phyloP scores from a whole-genome alignment of 2,329 filamentous ascomycete species.

The Alternaria ethzedia region DNA sequence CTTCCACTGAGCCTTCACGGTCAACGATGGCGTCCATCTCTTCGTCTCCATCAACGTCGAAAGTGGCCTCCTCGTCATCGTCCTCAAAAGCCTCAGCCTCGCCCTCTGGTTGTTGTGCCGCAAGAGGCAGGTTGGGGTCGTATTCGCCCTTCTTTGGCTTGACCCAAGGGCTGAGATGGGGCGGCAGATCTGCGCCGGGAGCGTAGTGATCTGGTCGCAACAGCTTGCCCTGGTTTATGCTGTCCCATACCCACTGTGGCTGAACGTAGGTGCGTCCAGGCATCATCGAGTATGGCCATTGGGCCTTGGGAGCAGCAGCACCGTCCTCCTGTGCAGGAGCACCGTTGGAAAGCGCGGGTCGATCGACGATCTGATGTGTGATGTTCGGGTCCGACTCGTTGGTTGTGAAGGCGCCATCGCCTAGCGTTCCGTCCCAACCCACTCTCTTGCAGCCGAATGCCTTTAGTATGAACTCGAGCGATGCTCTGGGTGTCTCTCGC shows the following conservation, averaged over 20 bases:
- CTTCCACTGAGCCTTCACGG: constrained; percentile 54
- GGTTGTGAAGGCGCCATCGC: constrained; percentile 89
- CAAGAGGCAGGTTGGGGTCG: constrained; percentile 84
- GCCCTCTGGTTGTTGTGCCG: constrained; percentile 85
- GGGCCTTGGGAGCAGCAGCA: constrained; percentile 49
- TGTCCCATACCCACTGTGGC: constrained; percentile 99
- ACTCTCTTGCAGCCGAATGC: constrained; percentile 95
- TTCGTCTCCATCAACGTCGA: constrained; percentile 44
- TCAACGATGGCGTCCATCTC: constrained; percentile 42
- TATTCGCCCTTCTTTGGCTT: constrained; percentile 86
- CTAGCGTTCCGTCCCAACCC: constrained; percentile 90
- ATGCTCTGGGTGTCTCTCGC: constrained; percentile 87
- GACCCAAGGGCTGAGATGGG: constrained; percentile 95
- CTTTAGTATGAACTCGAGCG: constrained; percentile 90
- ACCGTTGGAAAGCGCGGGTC: constrained; percentile 68
- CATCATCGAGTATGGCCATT: constrained; percentile 72
- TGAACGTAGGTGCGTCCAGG: constrained; percentile 94
- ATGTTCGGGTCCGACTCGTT: constrained; percentile 87
- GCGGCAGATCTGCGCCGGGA: constrained; percentile 86
- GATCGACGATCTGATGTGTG: constrained; percentile 95
- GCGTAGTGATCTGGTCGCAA: constrained; percentile 87
- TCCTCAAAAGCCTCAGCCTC: constrained; percentile 78
- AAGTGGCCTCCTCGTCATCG: constrained; percentile 50
- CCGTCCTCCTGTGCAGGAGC: constrained; percentile 54
- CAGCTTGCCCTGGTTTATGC: constrained; percentile 88